These are phyloP conservation scores for Schizosaccharomyces versatilis DNA, from an alignment of 1,139 yeast genomes.

Conservation along the genomic window DNA sequence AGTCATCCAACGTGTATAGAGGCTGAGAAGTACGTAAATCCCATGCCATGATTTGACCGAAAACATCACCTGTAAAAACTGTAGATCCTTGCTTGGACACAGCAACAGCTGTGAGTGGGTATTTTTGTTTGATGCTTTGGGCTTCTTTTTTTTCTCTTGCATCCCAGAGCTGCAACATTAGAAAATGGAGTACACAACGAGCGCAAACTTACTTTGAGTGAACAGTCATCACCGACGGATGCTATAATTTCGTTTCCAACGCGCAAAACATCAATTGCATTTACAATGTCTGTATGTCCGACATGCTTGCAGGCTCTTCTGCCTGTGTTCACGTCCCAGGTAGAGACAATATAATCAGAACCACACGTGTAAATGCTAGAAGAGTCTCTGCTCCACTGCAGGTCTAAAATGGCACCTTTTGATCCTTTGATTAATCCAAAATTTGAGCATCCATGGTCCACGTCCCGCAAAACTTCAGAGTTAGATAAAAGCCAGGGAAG, in stretches of 20 bases:
- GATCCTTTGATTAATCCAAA: slow-evolving; percentile 28
- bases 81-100: slow-evolving; percentile 22
- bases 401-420: slow-evolving; percentile 29
- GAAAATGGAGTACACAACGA: neutral
- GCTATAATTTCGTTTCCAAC: slow-evolving; percentile 22
- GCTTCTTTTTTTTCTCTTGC: slow-evolving; percentile 29
- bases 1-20: slow-evolving; percentile 24
- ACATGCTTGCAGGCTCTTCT: slow-evolving; percentile 30
- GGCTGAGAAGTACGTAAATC: slow-evolving; percentile 19
- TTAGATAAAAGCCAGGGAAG: neutral
- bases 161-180: slow-evolving; percentile 32
- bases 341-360: slow-evolving; percentile 29
- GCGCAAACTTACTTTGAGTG: slow-evolving; percentile 17
- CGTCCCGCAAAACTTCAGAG: slow-evolving; percentile 24
- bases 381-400: slow-evolving; percentile 27
- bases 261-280: slow-evolving; percentile 26
- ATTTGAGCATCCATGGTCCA: slow-evolving; percentile 20
- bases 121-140: slow-evolving; percentile 24
- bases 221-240: slow-evolving; percentile 49
- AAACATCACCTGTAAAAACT: slow-evolving; percentile 44
- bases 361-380: slow-evolving; percentile 23
- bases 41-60: slow-evolving; percentile 31
- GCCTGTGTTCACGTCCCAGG: slow-evolving; percentile 40
- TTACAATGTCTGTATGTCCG: slow-evolving; percentile 35
- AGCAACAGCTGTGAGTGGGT: slow-evolving; percentile 38